Base-by-base conservation (phyloP, 345 rosid genomes). In the Murraya paniculata region DNA sequence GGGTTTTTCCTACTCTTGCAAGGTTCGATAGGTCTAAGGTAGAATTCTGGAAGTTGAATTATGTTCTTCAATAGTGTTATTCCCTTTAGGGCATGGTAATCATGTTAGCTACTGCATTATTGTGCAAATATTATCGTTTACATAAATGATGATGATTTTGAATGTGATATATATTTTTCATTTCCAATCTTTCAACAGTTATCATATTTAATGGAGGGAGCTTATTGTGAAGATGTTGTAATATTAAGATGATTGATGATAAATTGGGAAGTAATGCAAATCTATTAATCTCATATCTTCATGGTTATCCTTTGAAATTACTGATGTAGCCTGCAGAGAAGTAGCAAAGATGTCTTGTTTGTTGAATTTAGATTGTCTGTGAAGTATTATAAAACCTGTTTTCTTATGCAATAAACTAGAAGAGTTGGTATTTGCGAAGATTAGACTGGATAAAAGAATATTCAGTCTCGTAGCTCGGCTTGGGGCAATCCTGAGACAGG, bases 1-100 rank as follows among this genome's bases (percentile, higher is more conserved):
- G 99, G 99, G 91, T 89, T 70, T 96, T 96, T 77, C 99, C 98
- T 38, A 88, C 89, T 71, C 93, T 96, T 80, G 74, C 75, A 24
- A 81, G 86, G 24, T 87, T 86, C 80, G 79, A 35, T 81, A 77
- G 75, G 58, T 86, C 84, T 67, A 81, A 94, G 99, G 98, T 94
- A 89, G 56, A 45, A 39, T 60, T 36, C 35, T 67, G 21, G 69
- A 77, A 75, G 65, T 81, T 53, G 72, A 31, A 61, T 53, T 61
- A 79, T 78, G 25, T 31, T 60, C 75, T 41, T 56, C 25, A 68
- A 73, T 50, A 30, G 35, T 58, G 35, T 72, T 75, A 45, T 72
- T 27, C 59, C 59, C 25, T 18, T 30, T 30, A 5, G 39, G 27
- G 13, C 28, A 13, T 31, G 0, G 2, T 74, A 62, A 62, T 30